Percentiles rank a stretch among this genome's conserved stretches.
These are phyloP conservation scores for Fusarium sp. DNA, from an alignment of 2,329 filamentous ascomycete species.

Conservation along the genomic window DNA sequence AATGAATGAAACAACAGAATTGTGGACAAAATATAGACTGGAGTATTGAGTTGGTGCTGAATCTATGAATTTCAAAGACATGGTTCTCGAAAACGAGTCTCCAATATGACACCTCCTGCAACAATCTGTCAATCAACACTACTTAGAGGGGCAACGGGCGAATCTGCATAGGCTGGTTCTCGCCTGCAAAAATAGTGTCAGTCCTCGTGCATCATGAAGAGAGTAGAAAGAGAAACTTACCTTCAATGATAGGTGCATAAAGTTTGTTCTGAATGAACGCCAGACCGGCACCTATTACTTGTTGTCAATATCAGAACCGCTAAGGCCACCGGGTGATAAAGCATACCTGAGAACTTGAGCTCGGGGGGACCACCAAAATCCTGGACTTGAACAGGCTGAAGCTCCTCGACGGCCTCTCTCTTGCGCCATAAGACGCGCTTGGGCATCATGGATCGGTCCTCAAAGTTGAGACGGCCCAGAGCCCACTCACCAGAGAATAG, in stretches of 20 bases:
- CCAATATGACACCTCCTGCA: accelerated
- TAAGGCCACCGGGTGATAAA: accelerated
- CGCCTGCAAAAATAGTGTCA: background rate
- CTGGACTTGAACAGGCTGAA: background rate
- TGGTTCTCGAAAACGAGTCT: background rate
- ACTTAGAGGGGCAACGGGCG: background rate
- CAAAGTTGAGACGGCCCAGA: background rate
- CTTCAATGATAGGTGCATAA: background rate
- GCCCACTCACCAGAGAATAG: slow-evolving; percentile 1
- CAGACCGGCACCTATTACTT: background rate
- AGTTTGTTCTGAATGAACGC: background rate
- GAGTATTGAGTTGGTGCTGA: background rate
- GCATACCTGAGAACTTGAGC: slow-evolving; percentile 10
- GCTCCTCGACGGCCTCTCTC: accelerated
- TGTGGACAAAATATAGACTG: background rate
- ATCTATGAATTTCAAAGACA: background rate
- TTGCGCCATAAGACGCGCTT: slow-evolving; percentile 6
- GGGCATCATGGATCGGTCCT: slow-evolving; percentile 8
- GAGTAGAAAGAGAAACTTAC: accelerated
- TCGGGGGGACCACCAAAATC: background rate
- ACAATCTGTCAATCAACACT: accelerated
- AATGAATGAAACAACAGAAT: accelerated
- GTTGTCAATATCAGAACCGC: background rate
- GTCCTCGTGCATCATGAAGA: accelerated
- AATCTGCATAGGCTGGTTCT: background rate